phyloP scores from a whole-genome alignment of 345 rosid genomes.

The Ceriops decandra region DNA sequence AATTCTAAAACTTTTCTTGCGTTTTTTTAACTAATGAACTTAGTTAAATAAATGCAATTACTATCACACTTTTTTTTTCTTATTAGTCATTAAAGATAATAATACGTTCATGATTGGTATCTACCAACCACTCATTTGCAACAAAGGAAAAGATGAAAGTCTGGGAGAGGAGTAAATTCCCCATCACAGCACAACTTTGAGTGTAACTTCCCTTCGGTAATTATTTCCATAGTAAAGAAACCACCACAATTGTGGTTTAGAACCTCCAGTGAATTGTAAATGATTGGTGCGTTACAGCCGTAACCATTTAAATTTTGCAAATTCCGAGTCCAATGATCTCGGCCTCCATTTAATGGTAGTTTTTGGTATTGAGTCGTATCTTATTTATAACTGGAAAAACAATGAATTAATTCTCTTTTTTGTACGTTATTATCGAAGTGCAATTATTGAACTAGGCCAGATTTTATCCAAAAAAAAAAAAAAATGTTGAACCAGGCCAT shows the following conservation, averaged over 20 bases:
- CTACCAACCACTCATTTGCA: not conserved
- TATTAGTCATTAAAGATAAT: not conserved
- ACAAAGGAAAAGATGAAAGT: not conserved
- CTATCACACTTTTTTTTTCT: not conserved
- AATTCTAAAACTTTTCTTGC: not conserved
- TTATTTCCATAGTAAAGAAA: not conserved
- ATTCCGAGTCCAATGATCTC: no score
- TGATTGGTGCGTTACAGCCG: not conserved
- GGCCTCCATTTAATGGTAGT: no score
- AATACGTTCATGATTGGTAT: not conserved
- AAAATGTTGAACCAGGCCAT: not conserved
- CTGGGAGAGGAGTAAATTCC: no score
- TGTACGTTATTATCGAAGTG: not conserved
- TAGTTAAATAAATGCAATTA: not conserved
- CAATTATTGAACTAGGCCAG: not conserved
- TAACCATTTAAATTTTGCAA: not conserved
- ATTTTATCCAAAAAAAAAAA: no score
- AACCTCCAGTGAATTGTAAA: no score
- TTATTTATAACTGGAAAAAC: no score
- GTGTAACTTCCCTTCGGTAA: constrained; percentile 2
- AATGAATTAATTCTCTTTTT: no score
- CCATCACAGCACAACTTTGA: not conserved
- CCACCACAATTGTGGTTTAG: no score
- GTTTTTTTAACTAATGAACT: no score
- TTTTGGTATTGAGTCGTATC: no score